phyloP scores from a whole-genome alignment of 1,284 basidiomycete species.

The Sanghuangporus baumii region DNA sequence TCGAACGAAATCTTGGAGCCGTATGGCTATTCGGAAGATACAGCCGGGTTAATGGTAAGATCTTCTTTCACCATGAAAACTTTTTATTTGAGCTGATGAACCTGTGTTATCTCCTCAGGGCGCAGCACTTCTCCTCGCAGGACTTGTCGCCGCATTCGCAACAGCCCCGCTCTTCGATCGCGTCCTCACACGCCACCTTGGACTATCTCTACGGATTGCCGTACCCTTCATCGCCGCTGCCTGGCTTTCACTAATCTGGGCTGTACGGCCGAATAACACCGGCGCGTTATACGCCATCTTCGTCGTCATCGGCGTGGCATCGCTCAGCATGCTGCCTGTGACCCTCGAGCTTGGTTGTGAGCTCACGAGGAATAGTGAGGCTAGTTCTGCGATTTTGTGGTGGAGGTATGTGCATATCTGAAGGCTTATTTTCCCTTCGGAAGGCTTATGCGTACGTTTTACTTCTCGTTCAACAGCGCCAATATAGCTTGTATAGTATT shows the following conservation, averaged over 20 bases:
- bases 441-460: neutral
- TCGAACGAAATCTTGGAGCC: conserved; percentile 64
- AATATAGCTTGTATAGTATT: conserved; percentile 63
- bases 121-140: conserved; percentile 59
- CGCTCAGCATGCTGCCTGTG: conserved; percentile 66
- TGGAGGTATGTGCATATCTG: conserved; percentile 37
- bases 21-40: conserved; percentile 61
- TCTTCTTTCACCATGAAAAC: neutral
- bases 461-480: conserved; percentile 34
- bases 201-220: conserved; percentile 49
- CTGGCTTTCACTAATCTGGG: conserved; percentile 76
- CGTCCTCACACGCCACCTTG: conserved; percentile 66
- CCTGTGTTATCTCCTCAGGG: conserved; percentile 28
- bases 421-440: neutral
- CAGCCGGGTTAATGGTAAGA: conserved; percentile 50
- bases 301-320: conserved; percentile 58
- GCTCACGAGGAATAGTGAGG: conserved; percentile 70
- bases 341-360: conserved; percentile 72
- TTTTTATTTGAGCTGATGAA: neutral
- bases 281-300: conserved; percentile 59
- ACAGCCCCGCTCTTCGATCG: conserved; percentile 74
- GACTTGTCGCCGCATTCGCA: conserved; percentile 58
- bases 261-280: conserved; percentile 54
- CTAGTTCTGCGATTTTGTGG: conserved; percentile 70
- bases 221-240: conserved; percentile 52